Evolutionary conservation across 2,329 filamentous ascomycete genomes (phyloP).

Genomic region (Grosmannia serpens): DNA sequence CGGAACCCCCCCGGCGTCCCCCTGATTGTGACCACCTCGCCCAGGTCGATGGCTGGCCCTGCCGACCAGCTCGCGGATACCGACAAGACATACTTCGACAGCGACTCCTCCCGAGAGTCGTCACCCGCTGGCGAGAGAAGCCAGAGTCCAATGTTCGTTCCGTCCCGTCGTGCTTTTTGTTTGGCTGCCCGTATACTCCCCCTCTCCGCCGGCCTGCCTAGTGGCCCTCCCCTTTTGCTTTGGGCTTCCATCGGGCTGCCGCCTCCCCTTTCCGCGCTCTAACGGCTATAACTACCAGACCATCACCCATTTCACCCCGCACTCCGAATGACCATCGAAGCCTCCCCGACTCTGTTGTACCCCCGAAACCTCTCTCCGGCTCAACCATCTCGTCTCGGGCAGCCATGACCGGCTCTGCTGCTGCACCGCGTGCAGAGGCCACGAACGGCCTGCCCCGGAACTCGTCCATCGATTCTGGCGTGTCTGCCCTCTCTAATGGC

Average conservation of each 20-base stretch:
- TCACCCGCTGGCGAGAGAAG: slow-evolving; percentile 19
- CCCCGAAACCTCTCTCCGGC: slow-evolving; percentile 30
- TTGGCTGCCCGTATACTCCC: not conserved
- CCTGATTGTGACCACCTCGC: slow-evolving; percentile 20
- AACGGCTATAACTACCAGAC: slow-evolving; percentile 13
- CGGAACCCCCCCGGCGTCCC: slow-evolving; percentile 18
- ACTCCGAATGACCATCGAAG: slow-evolving; percentile 39
- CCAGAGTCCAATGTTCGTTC: slow-evolving; percentile 20
- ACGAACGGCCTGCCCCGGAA: slow-evolving; percentile 48
- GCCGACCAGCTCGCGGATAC: slow-evolving; percentile 11
- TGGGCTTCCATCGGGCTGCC: not conserved
- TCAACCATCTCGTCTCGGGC: slow-evolving; percentile 24
- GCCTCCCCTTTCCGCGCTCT: not conserved
- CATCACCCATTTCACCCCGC: slow-evolving; percentile 14
- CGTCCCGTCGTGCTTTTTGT: not conserved
- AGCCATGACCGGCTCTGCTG: slow-evolving; percentile 36
- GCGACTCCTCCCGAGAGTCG: slow-evolving; percentile 23
- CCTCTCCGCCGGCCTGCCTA: not conserved
- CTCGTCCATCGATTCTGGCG: slow-evolving; percentile 86
- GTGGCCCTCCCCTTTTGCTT: not conserved
- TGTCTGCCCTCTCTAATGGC: slow-evolving; percentile 61
- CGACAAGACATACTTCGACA: slow-evolving; percentile 25
- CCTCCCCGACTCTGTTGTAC: slow-evolving; percentile 30
- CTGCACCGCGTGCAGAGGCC: slow-evolving; percentile 27
- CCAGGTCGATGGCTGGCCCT: slow-evolving; percentile 15